phyloP scores from a whole-genome alignment of 2,329 filamentous ascomycete genomes.

The Xenoacremonium recifei region DNA sequence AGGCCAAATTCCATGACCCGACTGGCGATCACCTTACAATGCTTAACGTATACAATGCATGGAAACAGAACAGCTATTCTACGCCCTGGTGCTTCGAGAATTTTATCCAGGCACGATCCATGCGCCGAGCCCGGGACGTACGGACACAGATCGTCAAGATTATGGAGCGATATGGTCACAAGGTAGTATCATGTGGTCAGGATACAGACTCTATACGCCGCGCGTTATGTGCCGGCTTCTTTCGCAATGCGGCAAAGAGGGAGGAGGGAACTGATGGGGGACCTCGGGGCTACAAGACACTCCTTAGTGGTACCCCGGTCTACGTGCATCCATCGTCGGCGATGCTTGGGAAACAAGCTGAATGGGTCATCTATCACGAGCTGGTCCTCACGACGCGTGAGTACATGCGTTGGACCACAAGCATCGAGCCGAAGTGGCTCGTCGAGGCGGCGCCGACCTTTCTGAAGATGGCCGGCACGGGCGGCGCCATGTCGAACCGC shows the following conservation, averaged over 20 bases:
- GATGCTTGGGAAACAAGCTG: constrained; percentile 90
- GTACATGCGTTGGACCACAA: constrained; percentile 94
- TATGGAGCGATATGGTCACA: constrained; percentile 86
- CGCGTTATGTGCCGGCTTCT: constrained; percentile 90
- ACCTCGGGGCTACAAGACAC: constrained; percentile 71
- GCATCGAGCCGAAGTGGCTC: constrained; percentile 90
- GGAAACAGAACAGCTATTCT: constrained; percentile 81
- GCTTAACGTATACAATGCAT: constrained; percentile 95
- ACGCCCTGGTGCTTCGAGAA: constrained; percentile 97
- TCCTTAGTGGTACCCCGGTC: constrained; percentile 92
- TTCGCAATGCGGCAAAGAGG: constrained; percentile 91
- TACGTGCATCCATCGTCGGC: constrained; percentile 91
- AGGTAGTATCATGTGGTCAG: constrained; percentile 78
- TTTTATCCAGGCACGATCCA: constrained; percentile 89
- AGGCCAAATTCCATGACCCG: constrained; percentile 94
- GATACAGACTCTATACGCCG: constrained; percentile 85
- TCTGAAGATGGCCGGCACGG: constrained; percentile 95
- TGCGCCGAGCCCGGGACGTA: constrained; percentile 88
- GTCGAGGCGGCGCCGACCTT: constrained; percentile 96
- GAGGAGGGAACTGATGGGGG: constrained; percentile 95
- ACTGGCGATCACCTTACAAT: constrained; percentile 92
- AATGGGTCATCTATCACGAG: constrained; percentile 93
- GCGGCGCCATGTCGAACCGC: constrained; percentile 75
- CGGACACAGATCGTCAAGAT: constrained; percentile 89
- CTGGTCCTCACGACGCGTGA: constrained; percentile 93